Conservation (phyloP, 73 alveolate genomes). For the Symbiodinium natans region DNA sequence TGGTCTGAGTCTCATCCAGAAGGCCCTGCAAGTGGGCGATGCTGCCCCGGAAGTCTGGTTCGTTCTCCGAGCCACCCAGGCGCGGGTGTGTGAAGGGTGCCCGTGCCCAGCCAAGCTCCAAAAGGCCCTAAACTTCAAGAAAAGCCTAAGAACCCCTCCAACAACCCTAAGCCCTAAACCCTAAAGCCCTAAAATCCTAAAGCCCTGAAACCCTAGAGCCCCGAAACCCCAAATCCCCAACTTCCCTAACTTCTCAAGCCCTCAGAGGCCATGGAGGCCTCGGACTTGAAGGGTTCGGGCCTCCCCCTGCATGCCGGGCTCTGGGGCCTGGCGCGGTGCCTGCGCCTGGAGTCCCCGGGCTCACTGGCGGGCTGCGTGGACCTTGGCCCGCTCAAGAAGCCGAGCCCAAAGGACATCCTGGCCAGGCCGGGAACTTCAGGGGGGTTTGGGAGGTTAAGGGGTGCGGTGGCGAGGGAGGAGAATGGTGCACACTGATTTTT, state of each 20-base stretch:
- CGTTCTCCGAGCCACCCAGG: constrained; percentile 80
- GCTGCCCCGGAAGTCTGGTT: constrained; percentile 80
- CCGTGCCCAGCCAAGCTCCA: too few relatives aligned
- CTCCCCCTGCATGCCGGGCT: constrained; percentile 79
- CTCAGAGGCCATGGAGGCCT: constrained; percentile 57
- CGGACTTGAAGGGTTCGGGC: constrained; percentile 49
- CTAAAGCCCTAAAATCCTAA: too few relatives aligned
- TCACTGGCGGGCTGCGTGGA: constrained; percentile 91
- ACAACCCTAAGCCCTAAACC: too few relatives aligned
- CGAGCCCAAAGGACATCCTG: not conserved
- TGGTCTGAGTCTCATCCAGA: constrained; percentile 52
- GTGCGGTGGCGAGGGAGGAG: not conserved
- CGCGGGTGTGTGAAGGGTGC: not conserved
- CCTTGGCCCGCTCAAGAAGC: constrained; percentile 8
- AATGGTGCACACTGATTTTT: not conserved
- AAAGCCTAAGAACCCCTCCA: too few relatives aligned
- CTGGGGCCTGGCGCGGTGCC: constrained; percentile 92
- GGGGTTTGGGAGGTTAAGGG: not conserved
- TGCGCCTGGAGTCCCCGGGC: constrained; percentile 76
- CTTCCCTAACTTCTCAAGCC: too few relatives aligned
- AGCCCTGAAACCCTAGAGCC: too few relatives aligned
- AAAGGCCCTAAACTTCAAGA: too few relatives aligned
- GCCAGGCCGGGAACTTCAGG: not conserved
- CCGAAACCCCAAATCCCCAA: too few relatives aligned
- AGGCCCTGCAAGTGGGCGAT: constrained; percentile 48